Conservation (phyloP, 2,329 filamentous ascomycete genomes). For the Penicillium sp. region DNA sequence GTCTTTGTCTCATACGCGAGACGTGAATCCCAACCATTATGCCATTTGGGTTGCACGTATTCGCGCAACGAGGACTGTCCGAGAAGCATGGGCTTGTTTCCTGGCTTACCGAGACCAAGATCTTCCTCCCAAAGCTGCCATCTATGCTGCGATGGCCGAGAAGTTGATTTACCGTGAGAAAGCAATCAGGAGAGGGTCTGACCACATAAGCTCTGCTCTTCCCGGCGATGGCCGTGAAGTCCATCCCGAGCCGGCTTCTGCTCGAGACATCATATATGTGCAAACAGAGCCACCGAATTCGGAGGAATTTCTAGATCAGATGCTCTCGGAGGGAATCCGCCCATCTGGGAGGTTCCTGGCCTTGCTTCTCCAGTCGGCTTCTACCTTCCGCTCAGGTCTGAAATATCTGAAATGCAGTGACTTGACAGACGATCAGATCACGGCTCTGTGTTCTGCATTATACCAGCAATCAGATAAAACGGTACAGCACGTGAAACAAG, state of each 20-base stretch:
- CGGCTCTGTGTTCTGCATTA: constrained; percentile 29
- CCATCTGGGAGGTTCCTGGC: constrained; percentile 47
- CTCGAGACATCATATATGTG: constrained; percentile 58
- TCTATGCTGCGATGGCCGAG: constrained; percentile 58
- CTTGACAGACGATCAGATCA: constrained; percentile 33
- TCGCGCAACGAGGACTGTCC: constrained; percentile 57
- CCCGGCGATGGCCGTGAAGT: constrained; percentile 59
- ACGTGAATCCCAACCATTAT: constrained; percentile 21
- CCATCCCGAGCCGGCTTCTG: constrained; percentile 54
- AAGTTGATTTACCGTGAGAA: constrained; percentile 49
- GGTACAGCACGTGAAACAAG: constrained; percentile 10
- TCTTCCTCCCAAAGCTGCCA: constrained; percentile 35
- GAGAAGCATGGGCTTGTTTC: constrained; percentile 66
- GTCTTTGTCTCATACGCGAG: constrained; percentile 8
- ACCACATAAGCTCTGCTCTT: constrained; percentile 32
- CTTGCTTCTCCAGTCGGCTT: constrained; percentile 50
- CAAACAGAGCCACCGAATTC: constrained; percentile 53
- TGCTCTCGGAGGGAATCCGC: constrained; percentile 46
- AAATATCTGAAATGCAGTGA: constrained; percentile 42
- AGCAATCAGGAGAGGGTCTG: constrained; percentile 21
- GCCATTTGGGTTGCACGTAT: constrained; percentile 59
- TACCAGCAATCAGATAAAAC: constrained; percentile 13
- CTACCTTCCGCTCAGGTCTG: constrained; percentile 42
- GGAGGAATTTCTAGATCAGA: constrained; percentile 52
- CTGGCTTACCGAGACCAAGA: constrained; percentile 52